Base-by-base conservation (phyloP, 108 stramenopile species). In the Skeletonema grethae region DNA sequence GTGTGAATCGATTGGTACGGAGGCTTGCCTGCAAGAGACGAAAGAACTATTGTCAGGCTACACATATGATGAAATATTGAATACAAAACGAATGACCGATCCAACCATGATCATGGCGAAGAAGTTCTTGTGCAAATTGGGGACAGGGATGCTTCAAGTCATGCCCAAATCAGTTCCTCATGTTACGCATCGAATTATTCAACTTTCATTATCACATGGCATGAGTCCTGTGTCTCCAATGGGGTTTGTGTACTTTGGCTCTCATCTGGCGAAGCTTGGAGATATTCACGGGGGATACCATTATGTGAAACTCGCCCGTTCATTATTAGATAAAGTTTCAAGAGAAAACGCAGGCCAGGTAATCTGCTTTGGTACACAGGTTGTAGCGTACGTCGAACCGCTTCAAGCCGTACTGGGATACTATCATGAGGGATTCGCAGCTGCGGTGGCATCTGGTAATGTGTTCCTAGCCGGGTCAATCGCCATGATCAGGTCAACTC, bases 311-410 rank as follows among this genome's bases (percentile, higher is more conserved):
- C 34, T 34, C 7, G 34, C 34, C 7, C 34, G 34, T 6, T 34
- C 34, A 1, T 34, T 34, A 34, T 5, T 50, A 36, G 32, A 50
- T 32, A 68, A 61, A 31, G 59, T 22, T 5, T 60, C 63, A 15
- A 38, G 43, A 6, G 63, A 73, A 31, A 38, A n/a, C 3, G 55
- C 53, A 38, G 72, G 72, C 5, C 55, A 65, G 18, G 63, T 73
- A 28, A n/a, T 63, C 6, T 8, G n/a, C 39, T 28, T 25, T 20
- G 56, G 32, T 34, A 18, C 63, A 16, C 46, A 73, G 12, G 13
- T 73, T 13, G 12, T 63, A 29, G 29, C 24, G 25, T 73, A 32
- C 39, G 13, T 41, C 13, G 56, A 65, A 28, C 72, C 72, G 1
- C 9, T 65, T 29, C 55, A 32, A 34, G 34, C 34, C 34, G 34